phyloP scores from a whole-genome alignment of 371 early-diverging fungal species.

The Actinomucor elegans region DNA sequence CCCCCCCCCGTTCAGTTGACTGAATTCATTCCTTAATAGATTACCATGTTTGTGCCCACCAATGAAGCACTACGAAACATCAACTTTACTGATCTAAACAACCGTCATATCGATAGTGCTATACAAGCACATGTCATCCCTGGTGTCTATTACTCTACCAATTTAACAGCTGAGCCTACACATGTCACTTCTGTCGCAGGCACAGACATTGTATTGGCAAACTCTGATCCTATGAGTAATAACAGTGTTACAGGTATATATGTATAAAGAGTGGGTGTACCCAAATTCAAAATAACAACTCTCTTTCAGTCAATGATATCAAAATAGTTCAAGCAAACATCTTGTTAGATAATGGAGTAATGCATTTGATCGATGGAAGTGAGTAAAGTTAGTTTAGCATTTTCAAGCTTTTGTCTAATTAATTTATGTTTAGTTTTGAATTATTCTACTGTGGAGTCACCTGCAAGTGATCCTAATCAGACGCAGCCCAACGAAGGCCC shows the following conservation, averaged over 20 bases:
- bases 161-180: conserved; percentile 26
- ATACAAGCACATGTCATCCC: conserved; percentile 36
- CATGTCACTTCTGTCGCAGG: conserved; percentile 3
- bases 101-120: conserved; percentile 12
- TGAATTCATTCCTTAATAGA: conserved; percentile 7
- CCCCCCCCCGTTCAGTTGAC: not conserved
- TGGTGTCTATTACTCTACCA: conserved; percentile 41
- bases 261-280: too few species aligned
- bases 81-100: not conserved
- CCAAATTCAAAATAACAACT: not conserved
- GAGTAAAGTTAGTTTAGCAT: not conserved
- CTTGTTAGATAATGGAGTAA: conserved; percentile 43
- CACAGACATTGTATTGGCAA: conserved; percentile 1
- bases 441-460: not conserved
- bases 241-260: conserved; percentile 3
- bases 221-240: not conserved
- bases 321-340: conserved; percentile 36
- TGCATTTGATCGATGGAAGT: conserved; percentile 41
- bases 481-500: not conserved
- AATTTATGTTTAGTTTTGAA: not conserved
- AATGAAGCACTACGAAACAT: conserved; percentile 22
- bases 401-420: not conserved
- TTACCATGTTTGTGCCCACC: conserved; percentile 35
- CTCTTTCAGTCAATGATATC: conserved; percentile 17
- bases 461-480: not conserved